A percentile compares a stretch with the other conserved stretches of the same genome.
These are phyloP conservation scores for Yarrowia divulgata DNA, from an alignment of 805 yeast species.

Conservation along the genomic window DNA sequence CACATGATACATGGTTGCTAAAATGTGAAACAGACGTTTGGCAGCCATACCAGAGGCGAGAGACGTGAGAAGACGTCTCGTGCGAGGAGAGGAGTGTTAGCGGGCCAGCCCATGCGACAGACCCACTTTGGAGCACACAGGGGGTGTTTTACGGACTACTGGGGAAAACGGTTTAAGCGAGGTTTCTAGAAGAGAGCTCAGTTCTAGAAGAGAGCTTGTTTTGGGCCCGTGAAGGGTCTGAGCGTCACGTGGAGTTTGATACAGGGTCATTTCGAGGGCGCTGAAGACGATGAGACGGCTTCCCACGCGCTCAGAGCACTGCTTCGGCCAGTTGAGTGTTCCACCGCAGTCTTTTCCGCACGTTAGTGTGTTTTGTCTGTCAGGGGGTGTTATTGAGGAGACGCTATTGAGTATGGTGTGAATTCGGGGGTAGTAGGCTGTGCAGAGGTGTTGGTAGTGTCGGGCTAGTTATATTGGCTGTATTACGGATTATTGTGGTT, in stretches of 20 bases:
- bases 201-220: no score
- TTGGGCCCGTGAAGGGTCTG: not conserved
- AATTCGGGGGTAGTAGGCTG: not conserved
- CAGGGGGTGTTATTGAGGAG: not conserved
- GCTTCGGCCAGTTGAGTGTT: no score
- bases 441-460: no score
- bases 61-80: not conserved
- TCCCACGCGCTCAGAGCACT: not conserved
- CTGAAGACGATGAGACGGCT: not conserved
- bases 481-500: no score
- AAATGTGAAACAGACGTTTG: not conserved
- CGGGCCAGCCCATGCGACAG: no score
- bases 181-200: no score
- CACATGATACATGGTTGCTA: constrained; percentile 5
- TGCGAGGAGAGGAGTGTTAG: no score
- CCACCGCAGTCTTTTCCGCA: not conserved
- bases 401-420: no score
- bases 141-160: no score
- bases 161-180: not conserved
- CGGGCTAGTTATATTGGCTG: no score
- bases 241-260: not conserved
- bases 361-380: not conserved
- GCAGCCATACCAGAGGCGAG: not conserved
- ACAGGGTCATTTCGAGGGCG: not conserved
- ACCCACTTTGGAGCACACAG: no score